phyloP scores from a whole-genome alignment of 495 filamentous ascomycete species.

The Penicillium atrosanguineum region DNA sequence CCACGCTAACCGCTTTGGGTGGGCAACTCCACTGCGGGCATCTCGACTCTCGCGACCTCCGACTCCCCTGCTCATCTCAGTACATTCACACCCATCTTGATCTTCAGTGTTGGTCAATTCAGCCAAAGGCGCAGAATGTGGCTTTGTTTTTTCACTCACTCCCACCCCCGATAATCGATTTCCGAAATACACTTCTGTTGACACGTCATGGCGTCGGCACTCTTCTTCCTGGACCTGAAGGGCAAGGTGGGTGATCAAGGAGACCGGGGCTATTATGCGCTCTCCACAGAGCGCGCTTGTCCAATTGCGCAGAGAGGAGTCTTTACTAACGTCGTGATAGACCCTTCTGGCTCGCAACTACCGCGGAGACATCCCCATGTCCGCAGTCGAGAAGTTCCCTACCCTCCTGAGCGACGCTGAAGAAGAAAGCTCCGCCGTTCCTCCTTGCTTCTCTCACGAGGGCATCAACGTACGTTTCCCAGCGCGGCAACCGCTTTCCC shows the following conservation, averaged over 20 bases:
- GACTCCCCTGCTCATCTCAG: constrained; percentile 3
- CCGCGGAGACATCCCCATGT: constrained; percentile 98
- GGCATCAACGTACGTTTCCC: constrained; percentile 81
- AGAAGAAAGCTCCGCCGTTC: constrained; percentile 97
- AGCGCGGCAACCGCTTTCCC: not conserved
- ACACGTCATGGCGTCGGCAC: constrained; percentile 83
- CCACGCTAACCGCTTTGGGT: constrained; percentile 35
- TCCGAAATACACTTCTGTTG: constrained; percentile 15
- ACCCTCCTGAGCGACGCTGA: constrained; percentile 96
- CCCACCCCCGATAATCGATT: constrained; percentile 13
- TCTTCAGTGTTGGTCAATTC: constrained; percentile 9
- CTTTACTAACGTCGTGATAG: constrained; percentile 48
- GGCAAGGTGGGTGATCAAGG: constrained; percentile 71
- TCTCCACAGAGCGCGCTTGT: not conserved
- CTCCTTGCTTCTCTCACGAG: constrained; percentile 97
- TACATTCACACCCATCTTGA: not conserved
- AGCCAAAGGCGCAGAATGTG: constrained; percentile 17
- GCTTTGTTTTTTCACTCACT: constrained; percentile 11
- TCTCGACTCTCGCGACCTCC: constrained; percentile 1
- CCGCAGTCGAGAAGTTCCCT: constrained; percentile 97
- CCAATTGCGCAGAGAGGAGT: constrained; percentile 3
- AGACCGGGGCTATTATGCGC: not conserved
- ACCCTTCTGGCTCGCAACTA: constrained; percentile 99
- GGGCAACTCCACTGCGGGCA: constrained; percentile 15
- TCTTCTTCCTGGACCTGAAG: constrained; percentile 99